A percentile compares a stretch with the other conserved stretches of the same genome.
These are phyloP conservation scores for Piedraia hortae DNA, from an alignment of 2,329 filamentous ascomycete species.

Conservation along the genomic window DNA sequence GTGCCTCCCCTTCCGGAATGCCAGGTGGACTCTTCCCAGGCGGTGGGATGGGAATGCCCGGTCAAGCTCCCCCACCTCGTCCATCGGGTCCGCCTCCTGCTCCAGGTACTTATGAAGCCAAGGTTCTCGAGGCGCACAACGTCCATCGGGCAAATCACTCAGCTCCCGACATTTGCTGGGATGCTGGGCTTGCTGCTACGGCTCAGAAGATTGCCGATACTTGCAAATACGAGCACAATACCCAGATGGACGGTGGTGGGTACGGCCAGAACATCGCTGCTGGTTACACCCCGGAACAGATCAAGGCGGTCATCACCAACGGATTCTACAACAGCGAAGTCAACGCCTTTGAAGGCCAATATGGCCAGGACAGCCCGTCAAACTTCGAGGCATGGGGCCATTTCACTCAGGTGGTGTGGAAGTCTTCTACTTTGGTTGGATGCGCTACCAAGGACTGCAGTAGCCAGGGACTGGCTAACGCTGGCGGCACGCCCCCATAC, in stretches of 20 bases:
- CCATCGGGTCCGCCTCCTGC: conserved; percentile 1
- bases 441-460: conserved; percentile 32
- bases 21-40: no score
- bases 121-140: conserved; percentile 52
- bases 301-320: conserved; percentile 44
- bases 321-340: conserved; percentile 77
- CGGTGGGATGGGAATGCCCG: no score
- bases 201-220: conserved; percentile 34
- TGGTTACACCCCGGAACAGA: conserved; percentile 26
- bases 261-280: conserved; percentile 89
- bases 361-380: conserved; percentile 33
- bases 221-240: conserved; percentile 51
- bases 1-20: no score
- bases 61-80: no score
- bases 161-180: conserved; percentile 35
- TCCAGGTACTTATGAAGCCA: conserved; percentile 10
- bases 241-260: conserved; percentile 28
- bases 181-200: conserved; percentile 31
- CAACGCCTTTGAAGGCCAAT: conserved; percentile 24
- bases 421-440: conserved; percentile 30
- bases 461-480: conserved; percentile 22
- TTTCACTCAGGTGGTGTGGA: conserved; percentile 52
- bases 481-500: conserved; percentile 23
- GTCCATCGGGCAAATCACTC: conserved; percentile 63
- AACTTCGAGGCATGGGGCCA: conserved; percentile 44